Evolutionary conservation across 1,284 basidiomycete genomes (phyloP), one percentile per base, ranked within the genome.

Genomic region (Leccinum fallax): DNA sequence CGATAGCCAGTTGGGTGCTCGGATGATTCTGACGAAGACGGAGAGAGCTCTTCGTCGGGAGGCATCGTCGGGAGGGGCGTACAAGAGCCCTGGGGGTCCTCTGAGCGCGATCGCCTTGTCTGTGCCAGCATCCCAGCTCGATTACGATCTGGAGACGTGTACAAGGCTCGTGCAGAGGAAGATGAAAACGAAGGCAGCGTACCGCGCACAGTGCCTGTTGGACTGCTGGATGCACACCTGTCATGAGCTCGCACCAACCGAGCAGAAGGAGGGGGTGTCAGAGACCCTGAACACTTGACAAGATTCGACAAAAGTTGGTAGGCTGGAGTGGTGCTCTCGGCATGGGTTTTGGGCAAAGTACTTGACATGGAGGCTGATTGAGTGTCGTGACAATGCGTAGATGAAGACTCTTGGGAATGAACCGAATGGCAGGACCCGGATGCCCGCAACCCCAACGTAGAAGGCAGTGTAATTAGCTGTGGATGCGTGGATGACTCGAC

Each of bases 381-480:
- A 28, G 59, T 56, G 56, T 59, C 61, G 32, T 58, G 61, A 34
- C 16, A 57, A 53, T 13, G n/a, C 4, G 24, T 24, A 30, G 56
- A 56, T 21, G 30, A 62, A 13, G 46, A 40, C 5, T 61, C 63
- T 56, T 57, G 63, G 58, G 62, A 63, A 38, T 65, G 70, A 30
- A 66, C 63, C 21, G 71, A 66, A 69, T 77, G 81, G 32, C 76
- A 66, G 53, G 80, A 75, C 60, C 76, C 63, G 4, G 79, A 67
- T 3, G 83, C 75, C 26, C 86, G 82, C 4, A 90, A 71, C 16
- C 91, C 90, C 53, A 90, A 78, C 1, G 90, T 92, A 7, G 88
- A 86, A 15, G 90, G 90, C 2, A 92, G 74, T 13, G 79, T 68
- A 57, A 92, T 85, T 15, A 78, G 70, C 51, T 81, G 78, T 26